Evolutionary conservation across 2,329 filamentous ascomycete species (phyloP).

Genomic region (Fusarium graminum): DNA sequence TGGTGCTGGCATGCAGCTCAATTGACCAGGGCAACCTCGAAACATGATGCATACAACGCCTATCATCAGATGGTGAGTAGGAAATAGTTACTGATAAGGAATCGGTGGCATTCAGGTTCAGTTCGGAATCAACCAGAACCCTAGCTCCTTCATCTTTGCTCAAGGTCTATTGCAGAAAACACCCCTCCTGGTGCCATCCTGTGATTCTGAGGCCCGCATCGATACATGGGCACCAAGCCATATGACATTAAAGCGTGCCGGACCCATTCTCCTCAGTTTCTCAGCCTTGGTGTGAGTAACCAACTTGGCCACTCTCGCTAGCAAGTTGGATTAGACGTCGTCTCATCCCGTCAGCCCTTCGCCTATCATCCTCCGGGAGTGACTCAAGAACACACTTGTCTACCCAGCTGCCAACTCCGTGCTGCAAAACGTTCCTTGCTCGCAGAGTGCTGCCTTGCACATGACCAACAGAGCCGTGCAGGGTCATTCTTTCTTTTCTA

Average conservation of each 20-base stretch:
- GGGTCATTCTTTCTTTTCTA: constrained; percentile 72
- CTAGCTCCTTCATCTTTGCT: background rate
- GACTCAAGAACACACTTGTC: constrained; percentile 67
- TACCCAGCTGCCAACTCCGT: constrained; percentile 78
- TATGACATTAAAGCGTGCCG: constrained; percentile 29
- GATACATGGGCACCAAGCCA: constrained; percentile 6
- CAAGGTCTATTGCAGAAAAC: background rate
- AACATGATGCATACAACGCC: background rate
- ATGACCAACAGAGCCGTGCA: constrained; percentile 80
- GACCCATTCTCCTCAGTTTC: constrained; percentile 8
- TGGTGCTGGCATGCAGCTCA: background rate
- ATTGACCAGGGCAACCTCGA: constrained; percentile 1
- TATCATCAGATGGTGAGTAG: background rate
- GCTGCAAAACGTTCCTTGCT: constrained; percentile 80
- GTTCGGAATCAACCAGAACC: background rate
- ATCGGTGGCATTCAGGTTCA: background rate
- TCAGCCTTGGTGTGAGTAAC: constrained; percentile 71
- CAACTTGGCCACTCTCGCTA: constrained; percentile 69
- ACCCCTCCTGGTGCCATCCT: background rate
- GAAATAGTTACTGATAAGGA: background rate
- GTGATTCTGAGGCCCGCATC: constrained; percentile 6
- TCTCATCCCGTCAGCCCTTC: constrained; percentile 73
- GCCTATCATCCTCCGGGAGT: constrained; percentile 59
- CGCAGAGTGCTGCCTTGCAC: constrained; percentile 65
- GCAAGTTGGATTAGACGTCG: constrained; percentile 73